Conservation (phyloP, 352 stramenopile species). For the Phytophthora pluvialis region DNA sequence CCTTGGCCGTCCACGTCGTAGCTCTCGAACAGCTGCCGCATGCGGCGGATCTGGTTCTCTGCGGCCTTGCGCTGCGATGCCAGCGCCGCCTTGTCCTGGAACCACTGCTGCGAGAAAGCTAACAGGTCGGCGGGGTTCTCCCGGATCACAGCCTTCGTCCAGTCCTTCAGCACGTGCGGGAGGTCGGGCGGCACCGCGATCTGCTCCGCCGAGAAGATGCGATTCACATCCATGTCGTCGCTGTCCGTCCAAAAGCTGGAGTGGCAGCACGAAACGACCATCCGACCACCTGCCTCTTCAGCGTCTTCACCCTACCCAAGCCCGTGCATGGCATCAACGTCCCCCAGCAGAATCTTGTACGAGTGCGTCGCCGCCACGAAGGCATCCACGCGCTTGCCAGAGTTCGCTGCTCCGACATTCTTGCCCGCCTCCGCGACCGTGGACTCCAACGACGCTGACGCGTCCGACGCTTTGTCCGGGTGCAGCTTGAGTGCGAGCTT, state of each 20-base stretch:
- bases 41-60: constrained; percentile 68
- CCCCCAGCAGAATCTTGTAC: constrained; percentile 76
- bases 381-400: constrained; percentile 65
- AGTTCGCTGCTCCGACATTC: constrained; percentile 15
- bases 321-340: constrained; percentile 45
- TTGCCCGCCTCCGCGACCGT: constrained; percentile 31
- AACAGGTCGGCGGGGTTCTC: constrained; percentile 79
- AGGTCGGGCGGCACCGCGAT: constrained; percentile 90
- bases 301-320: constrained; percentile 8
- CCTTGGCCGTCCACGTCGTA: constrained; percentile 86
- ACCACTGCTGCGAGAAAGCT: constrained; percentile 87
- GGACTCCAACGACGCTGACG: constrained; percentile 42
- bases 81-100: constrained; percentile 77
- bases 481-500: constrained; percentile 88
- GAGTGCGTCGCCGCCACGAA: constrained; percentile 83
- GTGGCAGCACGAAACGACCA: constrained; percentile 25
- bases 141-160: constrained; percentile 90
- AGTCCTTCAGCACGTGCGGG: constrained; percentile 89
- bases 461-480: constrained; percentile 69
- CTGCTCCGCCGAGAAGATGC: constrained; percentile 93
- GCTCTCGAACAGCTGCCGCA: constrained; percentile 77
- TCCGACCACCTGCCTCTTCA: constrained; percentile 21
- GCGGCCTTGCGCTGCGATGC: constrained; percentile 67
- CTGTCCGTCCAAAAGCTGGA: constrained; percentile 3
- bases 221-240: constrained; percentile 88